Evolutionary conservation across 495 filamentous ascomycete species (phyloP).

Genomic region (Aspergillus haitiensis): DNA sequence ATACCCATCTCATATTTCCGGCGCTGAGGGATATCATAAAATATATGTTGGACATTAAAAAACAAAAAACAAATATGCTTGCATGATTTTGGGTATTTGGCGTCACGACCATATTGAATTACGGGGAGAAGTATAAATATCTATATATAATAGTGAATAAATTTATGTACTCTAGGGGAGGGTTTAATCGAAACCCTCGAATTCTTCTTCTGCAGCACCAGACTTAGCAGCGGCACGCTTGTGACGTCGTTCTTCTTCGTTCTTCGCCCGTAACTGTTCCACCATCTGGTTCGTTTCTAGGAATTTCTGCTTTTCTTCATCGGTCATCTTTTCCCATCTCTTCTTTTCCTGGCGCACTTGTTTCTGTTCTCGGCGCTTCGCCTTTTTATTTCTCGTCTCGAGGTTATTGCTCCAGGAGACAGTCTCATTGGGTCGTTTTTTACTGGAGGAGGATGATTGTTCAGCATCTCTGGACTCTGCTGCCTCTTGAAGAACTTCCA

Average conservation of each 20-base stretch:
- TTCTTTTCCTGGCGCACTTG: slow-evolving; percentile 68
- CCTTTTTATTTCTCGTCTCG: slow-evolving; percentile 65
- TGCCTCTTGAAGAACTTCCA: slow-evolving; percentile 52
- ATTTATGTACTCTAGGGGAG: background rate
- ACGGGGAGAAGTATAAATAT: background rate
- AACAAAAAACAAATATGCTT: background rate
- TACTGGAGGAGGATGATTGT: slow-evolving; percentile 29
- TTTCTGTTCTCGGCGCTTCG: slow-evolving; percentile 72
- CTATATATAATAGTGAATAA: slow-evolving; percentile 1
- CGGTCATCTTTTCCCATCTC: slow-evolving; percentile 65
- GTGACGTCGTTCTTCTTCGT: slow-evolving; percentile 40
- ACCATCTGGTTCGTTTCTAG: slow-evolving; percentile 73
- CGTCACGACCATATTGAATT: slow-evolving; percentile 4
- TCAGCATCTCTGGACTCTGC: slow-evolving; percentile 31
- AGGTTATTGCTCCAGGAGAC: slow-evolving; percentile 84
- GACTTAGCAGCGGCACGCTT: slow-evolving; percentile 28
- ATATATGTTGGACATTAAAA: background rate
- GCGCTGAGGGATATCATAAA: background rate
- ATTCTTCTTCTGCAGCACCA: slow-evolving; percentile 37
- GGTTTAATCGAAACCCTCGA: slow-evolving; percentile 45
- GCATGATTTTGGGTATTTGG: slow-evolving; percentile 7
- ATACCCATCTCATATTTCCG: too few species aligned
- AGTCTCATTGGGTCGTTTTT: slow-evolving; percentile 49
- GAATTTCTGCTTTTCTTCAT: slow-evolving; percentile 68
- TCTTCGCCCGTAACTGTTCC: slow-evolving; percentile 62